Evolutionary conservation across 169 alveolate species (phyloP).

Genomic region (Plasmodium adleri): DNA sequence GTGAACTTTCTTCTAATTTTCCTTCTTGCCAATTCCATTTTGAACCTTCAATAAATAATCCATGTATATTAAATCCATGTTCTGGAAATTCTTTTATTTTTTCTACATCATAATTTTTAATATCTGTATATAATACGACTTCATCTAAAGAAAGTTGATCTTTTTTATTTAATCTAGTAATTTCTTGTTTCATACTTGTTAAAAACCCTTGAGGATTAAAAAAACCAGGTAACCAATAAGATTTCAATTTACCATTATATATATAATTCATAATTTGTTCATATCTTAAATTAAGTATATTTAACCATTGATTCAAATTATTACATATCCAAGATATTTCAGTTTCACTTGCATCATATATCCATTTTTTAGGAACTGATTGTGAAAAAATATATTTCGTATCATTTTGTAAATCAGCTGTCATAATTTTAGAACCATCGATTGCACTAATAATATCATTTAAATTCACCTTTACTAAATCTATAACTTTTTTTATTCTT

Average conservation of each 20-base stretch:
- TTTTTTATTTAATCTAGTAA: conserved; percentile 92
- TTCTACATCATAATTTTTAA: conserved; percentile 85
- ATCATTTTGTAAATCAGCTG: conserved; percentile 93
- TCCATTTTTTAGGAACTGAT: conserved; percentile 94
- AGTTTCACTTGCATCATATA: conserved; percentile 96
- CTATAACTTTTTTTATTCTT: conserved; percentile 94
- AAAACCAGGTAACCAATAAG: conserved; percentile 96
- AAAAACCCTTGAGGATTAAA: conserved; percentile 96
- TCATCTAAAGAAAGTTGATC: conserved; percentile 96
- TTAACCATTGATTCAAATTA: conserved; percentile 95
- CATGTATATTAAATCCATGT: conserved; percentile 94
- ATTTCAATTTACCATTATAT: conserved; percentile 92
- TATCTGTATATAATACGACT: conserved; percentile 93
- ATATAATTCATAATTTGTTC: conserved; percentile 94
- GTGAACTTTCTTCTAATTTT: conserved; percentile 93
- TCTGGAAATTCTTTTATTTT: conserved; percentile 87
- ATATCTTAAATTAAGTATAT: conserved; percentile 93
- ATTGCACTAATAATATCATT: conserved; percentile 93
- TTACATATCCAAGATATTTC: conserved; percentile 97
- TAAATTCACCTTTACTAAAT: conserved; percentile 92
- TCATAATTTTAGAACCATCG: conserved; percentile 96
- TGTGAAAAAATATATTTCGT: conserved; percentile 91
- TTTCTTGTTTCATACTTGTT: conserved; percentile 96
- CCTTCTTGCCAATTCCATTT: conserved; percentile 94
- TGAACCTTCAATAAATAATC: conserved; percentile 96